Conservation (phyloP, 768 basidiomycete species). For the Royoungia palumana region DNA sequence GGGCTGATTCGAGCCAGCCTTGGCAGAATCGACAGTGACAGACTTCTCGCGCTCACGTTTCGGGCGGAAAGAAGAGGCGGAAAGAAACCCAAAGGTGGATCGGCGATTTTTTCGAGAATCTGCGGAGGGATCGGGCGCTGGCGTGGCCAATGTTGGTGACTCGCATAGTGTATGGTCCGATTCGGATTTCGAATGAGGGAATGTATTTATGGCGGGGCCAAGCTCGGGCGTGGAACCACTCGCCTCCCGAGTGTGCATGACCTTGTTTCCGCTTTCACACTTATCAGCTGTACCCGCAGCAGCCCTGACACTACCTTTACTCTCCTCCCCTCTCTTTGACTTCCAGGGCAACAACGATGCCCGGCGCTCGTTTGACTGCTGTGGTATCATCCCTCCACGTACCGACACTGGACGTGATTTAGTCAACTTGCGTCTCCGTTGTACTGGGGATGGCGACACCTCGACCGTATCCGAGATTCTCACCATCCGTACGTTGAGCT, state of each 20-base stretch:
- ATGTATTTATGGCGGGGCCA: background rate
- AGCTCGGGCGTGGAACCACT: background rate
- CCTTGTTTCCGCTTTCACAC: background rate
- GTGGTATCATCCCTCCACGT: background rate
- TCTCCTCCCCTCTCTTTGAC: slow-evolving; percentile 10
- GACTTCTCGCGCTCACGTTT: slow-evolving; percentile 18
- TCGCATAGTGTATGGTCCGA: background rate
- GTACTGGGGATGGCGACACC: slow-evolving; percentile 14
- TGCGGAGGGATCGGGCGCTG: background rate
- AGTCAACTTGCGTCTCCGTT: slow-evolving; percentile 22
- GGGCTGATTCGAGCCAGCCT: background rate
- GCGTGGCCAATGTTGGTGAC: background rate
- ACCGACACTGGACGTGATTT: slow-evolving; percentile 12
- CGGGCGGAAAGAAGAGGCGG: slow-evolving; percentile 17
- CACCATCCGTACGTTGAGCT: slow-evolving; percentile 24
- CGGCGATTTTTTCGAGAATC: slow-evolving; percentile 14
- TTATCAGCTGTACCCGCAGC: background rate
- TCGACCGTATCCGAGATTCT: slow-evolving; percentile 25
- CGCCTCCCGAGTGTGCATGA: background rate
- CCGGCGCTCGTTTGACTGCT: slow-evolving; percentile 12
- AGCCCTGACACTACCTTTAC: background rate
- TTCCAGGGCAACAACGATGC: slow-evolving; percentile 23
- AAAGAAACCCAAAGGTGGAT: slow-evolving; percentile 25
- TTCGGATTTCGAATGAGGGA: background rate
- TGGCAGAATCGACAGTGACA: background rate